Base-by-base conservation (phyloP, 2,329 filamentous ascomycete species). In the Periconia macrospinosa region DNA sequence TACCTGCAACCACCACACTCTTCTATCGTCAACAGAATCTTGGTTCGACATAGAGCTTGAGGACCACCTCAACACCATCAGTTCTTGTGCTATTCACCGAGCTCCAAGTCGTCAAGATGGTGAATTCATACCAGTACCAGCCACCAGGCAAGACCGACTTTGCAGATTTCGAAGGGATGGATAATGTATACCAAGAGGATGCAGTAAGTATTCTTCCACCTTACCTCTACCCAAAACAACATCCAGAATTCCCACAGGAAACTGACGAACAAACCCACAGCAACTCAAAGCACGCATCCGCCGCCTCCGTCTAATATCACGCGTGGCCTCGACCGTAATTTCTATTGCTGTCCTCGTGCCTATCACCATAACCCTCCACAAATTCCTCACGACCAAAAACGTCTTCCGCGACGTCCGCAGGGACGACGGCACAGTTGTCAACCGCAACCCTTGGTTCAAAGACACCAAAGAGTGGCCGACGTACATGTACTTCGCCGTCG, bases 381-480 rank as follows among this genome's bases (percentile, higher is more conserved):
- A 75, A 54, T 78, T 71, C 60, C 60, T 75, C 18, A 55, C 54
- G 8, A 78, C 75, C 2, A 56, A 62, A 42, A 48, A 71, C 53
- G 57, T 60, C 17, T 68, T 65, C 62, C 66, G 54, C 50, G 50
- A 50, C 30, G 61, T 70, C 18, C 43, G 47, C 11, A 41, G 46
- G 6, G 35, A 53, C 0, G 49, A 56, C 37, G 67, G 65, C 47
- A 59, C 54, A 48, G 57, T 52, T 14, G 54, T 65, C 8, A 45
- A 61, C 23, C 73, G 75, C 45, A 77, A 69, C 15, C 69, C 75
- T 1, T 78, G 75, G 75, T 66, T 71, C 2, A 59, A 67, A 8
- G 58, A 72, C 49, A 62, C 72, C 27, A 72, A 71, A 41, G 56
- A 60, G 5, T 76, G 74, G 73, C 75, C 75, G 3, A 76, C 73